Conservation (phyloP, 2,329 filamentous ascomycete species). For the Helicocarpus griseus region DNA sequence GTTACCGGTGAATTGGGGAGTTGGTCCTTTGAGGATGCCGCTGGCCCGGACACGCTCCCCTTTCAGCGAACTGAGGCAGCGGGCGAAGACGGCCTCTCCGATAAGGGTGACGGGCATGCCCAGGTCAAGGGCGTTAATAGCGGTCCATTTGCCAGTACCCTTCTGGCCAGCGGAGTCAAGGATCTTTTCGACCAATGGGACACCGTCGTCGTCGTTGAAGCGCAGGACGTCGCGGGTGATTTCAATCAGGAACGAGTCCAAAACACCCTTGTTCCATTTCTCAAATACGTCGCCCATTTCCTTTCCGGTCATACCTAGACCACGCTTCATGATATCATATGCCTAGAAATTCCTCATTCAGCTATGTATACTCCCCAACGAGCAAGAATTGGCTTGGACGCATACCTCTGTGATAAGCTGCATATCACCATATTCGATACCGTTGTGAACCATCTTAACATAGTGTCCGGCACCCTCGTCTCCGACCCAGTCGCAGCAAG, state of each 20-base stretch:
- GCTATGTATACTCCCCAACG: not conserved
- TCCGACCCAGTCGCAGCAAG: constrained; percentile 99
- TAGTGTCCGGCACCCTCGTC: constrained; percentile 99
- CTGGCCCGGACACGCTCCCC: constrained; percentile 78
- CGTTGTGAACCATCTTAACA: constrained; percentile 99
- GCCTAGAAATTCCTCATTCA: constrained; percentile 53
- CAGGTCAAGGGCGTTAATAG: constrained; percentile 96
- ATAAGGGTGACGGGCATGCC: constrained; percentile 98
- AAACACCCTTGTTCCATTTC: constrained; percentile 97
- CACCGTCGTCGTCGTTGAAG: constrained; percentile 91
- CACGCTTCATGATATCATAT: constrained; percentile 99
- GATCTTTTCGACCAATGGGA: constrained; percentile 93
- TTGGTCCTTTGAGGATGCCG: constrained; percentile 66
- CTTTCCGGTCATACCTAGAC: constrained; percentile 77
- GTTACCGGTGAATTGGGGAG: constrained; percentile 75
- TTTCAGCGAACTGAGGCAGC: constrained; percentile 92
- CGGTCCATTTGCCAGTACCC: constrained; percentile 99
- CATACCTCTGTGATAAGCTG: constrained; percentile 83
- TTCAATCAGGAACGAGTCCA: constrained; percentile 98
- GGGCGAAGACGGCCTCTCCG: constrained; percentile 89
- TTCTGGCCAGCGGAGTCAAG: constrained; percentile 98
- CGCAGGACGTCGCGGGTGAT: constrained; percentile 98
- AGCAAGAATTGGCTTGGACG: not conserved
- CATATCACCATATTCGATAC: constrained; percentile 99
- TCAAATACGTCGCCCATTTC: constrained; percentile 92